A percentile compares a stretch with the other conserved stretches of the same genome.
These are phyloP conservation scores for Euryodendron excelsum DNA, from an alignment of 148 eudicot genomes.

Conservation along the genomic window DNA sequence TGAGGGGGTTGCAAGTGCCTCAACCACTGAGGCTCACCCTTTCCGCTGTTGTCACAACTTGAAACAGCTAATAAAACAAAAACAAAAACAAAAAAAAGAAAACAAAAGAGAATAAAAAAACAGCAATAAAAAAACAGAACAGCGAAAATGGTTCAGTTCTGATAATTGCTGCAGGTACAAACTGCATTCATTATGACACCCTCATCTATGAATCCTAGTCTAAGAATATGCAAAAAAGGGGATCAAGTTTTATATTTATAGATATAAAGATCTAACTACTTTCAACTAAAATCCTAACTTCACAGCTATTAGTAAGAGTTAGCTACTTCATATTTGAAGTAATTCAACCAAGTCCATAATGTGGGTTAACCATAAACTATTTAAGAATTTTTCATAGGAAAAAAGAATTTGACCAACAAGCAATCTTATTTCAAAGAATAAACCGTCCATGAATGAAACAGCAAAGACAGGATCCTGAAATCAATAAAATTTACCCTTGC, in stretches of 20 bases:
- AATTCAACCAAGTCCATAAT: neutral
- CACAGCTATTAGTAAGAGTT: neutral
- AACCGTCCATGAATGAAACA: neutral
- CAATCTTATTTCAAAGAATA: neutral
- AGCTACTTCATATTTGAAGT: neutral
- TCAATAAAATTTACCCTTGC: slow-evolving; percentile 56
- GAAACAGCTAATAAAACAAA: neutral
- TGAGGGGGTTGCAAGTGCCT: too few species aligned
- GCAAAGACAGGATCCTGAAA: neutral
- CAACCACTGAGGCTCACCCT: too few species aligned
- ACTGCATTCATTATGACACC: neutral
- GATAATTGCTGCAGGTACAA: neutral
- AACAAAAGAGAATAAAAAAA: too few species aligned
- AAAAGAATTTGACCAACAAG: neutral
- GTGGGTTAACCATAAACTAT: neutral
- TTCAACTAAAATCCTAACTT: neutral
- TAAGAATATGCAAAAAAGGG: too few species aligned
- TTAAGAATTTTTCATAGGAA: neutral
- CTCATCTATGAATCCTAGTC: too few species aligned
- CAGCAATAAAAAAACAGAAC: too few species aligned
- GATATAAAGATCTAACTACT: neutral
- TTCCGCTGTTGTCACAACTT: slow-evolving; percentile 1
- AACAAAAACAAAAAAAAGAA: too few species aligned
- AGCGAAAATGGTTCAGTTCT: neutral
- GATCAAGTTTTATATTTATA: too few species aligned